Evolutionary conservation across 805 yeast genomes (phyloP), one percentile per base, ranked within the genome.

Genomic region (Isabelozyma rhagii): DNA sequence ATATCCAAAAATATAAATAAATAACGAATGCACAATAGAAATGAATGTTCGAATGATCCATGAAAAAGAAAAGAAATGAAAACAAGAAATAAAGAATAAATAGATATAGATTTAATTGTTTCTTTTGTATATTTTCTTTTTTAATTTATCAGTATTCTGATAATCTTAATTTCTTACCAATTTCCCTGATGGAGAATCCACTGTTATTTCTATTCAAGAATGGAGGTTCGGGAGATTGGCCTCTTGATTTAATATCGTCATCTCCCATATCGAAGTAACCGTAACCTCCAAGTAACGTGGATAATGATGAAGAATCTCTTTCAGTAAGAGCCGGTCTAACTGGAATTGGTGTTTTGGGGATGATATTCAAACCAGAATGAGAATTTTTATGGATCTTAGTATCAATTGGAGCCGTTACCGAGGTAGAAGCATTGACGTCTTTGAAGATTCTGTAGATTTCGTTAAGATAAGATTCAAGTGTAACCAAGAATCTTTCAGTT

Each of bases 121-220:
- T 31, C 8, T 10, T 31, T 31, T 31, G 36, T 10, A 18, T 39
- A 40, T 9, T 28, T 2, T 34, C 15, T 25, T 14, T n/a, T 28
- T 21, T 21, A 21, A 21, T 21, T 21, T 6, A 8, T 61, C 64
- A 84, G 55, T 83, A 84, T 60, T 84, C 89, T 2, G 86, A 79
- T 44, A 84, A 70, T 51, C 88, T 66, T 53, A 84, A 65, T 64
- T 84, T 84, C 60, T 83, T 78, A 43, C 87, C 89, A 54, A 84
- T 82, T 52, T 84, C 87, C 47, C 82, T 62, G 36, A 77, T 60
- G 11, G 79, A 66, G 53, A 71, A 69, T 13, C 71, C 72, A 48
- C 72, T 64, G 42, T 70, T 71, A 52, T 63, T 59, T 52, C 72
- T 65, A 49, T 67, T 62, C 55, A 65, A 66, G 63, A 68, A 70